Conservation (phyloP, 106 monocot species). For the Dendrobium huoshanense region DNA sequence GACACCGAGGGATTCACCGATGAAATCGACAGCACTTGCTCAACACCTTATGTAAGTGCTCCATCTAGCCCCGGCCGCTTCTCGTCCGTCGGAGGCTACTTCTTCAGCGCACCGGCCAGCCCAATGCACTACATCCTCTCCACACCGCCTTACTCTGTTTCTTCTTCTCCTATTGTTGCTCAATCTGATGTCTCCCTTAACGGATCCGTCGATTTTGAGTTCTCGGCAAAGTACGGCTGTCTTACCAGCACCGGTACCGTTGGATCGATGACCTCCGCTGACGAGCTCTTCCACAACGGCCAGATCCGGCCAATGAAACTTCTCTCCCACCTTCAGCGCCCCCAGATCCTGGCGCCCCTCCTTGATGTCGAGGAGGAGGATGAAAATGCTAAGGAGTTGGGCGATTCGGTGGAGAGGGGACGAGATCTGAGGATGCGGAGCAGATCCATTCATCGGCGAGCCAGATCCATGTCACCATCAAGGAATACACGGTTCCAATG, state of each 20-base stretch:
- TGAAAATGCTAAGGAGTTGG: slow-evolving; percentile 15
- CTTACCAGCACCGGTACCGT: slow-evolving; percentile 2
- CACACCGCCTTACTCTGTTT: slow-evolving; percentile 8
- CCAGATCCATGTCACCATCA: slow-evolving; percentile 91
- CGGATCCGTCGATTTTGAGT: slow-evolving; percentile 46
- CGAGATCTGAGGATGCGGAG: slow-evolving; percentile 64
- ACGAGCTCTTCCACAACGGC: slow-evolving; percentile 79
- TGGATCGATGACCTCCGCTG: slow-evolving; percentile 71
- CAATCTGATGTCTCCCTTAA: slow-evolving; percentile 1
- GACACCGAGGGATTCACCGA: background rate
- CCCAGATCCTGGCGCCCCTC: slow-evolving; percentile 41
- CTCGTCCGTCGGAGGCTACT: slow-evolving; percentile 24
- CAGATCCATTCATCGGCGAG: slow-evolving; percentile 65
- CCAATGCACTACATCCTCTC: slow-evolving; percentile 59
- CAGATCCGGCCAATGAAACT: slow-evolving; percentile 79
- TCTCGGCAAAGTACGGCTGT: slow-evolving; percentile 12
- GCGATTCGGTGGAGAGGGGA: slow-evolving; percentile 16
- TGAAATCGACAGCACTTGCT: slow-evolving; percentile 22
- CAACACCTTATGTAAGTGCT: slow-evolving; percentile 51
- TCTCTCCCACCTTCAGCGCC: slow-evolving; percentile 45
- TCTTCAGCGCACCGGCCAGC: slow-evolving; percentile 61
- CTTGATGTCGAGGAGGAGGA: slow-evolving; percentile 44
- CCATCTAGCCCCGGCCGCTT: slow-evolving; percentile 51
- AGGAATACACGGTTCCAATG: slow-evolving; percentile 38
- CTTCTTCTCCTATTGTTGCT: background rate